phyloP scores from a whole-genome alignment of 2,329 filamentous ascomycete genomes.

The Eurotiales sp. region DNA sequence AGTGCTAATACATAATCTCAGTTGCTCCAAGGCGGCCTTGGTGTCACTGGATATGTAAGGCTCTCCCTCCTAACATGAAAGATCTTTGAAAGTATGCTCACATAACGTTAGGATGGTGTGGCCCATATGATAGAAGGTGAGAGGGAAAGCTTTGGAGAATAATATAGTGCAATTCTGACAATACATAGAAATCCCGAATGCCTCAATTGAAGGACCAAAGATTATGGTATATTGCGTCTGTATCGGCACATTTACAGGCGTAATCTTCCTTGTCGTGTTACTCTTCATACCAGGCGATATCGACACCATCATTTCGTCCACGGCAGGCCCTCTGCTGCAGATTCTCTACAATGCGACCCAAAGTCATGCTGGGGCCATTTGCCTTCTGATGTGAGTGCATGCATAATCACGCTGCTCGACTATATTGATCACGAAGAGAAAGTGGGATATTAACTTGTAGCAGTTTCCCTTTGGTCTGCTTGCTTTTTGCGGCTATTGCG shows the following conservation, averaged over 20 bases:
- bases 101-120: slow-evolving; percentile 31
- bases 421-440: too few species aligned
- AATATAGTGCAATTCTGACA: not conserved
- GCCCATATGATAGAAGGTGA: slow-evolving; percentile 52
- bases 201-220: slow-evolving; percentile 55
- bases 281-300: slow-evolving; percentile 62
- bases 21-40: slow-evolving; percentile 50
- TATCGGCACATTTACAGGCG: slow-evolving; percentile 61
- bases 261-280: slow-evolving; percentile 59
- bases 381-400: slow-evolving; percentile 54
- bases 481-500: slow-evolving; percentile 60
- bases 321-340: slow-evolving; percentile 57
- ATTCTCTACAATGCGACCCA: slow-evolving; percentile 62
- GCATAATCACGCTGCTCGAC: not conserved
- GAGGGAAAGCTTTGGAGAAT: not conserved
- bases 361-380: slow-evolving; percentile 59
- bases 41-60: slow-evolving; percentile 51
- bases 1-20: slow-evolving; percentile 23
- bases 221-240: slow-evolving; percentile 64
- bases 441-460: not conserved
- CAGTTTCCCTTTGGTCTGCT: slow-evolving; percentile 58
- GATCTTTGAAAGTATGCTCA: slow-evolving; percentile 12
- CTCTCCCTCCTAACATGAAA: not conserved
- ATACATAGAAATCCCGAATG: slow-evolving; percentile 38
- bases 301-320: slow-evolving; percentile 52